Conservation (phyloP, 768 basidiomycete species). For the Crepidotus variabilis region DNA sequence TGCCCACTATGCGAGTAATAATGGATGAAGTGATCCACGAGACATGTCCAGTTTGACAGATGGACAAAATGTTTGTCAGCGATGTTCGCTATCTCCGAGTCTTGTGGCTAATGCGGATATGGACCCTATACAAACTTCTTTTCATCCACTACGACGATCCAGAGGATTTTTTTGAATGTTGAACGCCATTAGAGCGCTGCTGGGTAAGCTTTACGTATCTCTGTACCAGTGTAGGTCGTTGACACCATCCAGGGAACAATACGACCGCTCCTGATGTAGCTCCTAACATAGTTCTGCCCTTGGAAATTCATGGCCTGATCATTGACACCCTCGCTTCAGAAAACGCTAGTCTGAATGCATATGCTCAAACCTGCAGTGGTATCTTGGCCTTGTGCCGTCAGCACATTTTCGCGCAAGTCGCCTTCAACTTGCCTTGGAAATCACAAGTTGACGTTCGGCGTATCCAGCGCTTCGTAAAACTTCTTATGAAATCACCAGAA, state of each 20-base stretch:
- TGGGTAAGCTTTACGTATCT: too few species aligned
- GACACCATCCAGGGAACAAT: background rate
- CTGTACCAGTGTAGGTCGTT: too few species aligned
- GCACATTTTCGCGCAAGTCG: background rate
- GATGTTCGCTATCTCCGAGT: too few species aligned
- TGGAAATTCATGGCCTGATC: background rate
- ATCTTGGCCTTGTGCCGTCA: background rate
- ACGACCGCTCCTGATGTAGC: background rate
- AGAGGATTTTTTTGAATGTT: too few species aligned
- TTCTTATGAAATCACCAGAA: background rate
- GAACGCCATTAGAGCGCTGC: too few species aligned
- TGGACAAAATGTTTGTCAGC: too few species aligned
- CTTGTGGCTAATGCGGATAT: too few species aligned
- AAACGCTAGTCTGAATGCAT: background rate
- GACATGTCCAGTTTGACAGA: too few species aligned
- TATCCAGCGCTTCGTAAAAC: background rate
- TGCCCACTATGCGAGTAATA: too few species aligned
- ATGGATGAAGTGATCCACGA: too few species aligned
- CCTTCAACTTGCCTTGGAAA: background rate
- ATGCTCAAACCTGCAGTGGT: background rate
- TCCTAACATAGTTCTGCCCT: background rate
- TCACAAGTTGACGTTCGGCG: background rate
- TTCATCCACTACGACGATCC: too few species aligned
- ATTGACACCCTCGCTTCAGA: background rate
- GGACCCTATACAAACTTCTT: too few species aligned